phyloP scores from a whole-genome alignment of 345 rosid genomes.

The Gossypium australe region DNA sequence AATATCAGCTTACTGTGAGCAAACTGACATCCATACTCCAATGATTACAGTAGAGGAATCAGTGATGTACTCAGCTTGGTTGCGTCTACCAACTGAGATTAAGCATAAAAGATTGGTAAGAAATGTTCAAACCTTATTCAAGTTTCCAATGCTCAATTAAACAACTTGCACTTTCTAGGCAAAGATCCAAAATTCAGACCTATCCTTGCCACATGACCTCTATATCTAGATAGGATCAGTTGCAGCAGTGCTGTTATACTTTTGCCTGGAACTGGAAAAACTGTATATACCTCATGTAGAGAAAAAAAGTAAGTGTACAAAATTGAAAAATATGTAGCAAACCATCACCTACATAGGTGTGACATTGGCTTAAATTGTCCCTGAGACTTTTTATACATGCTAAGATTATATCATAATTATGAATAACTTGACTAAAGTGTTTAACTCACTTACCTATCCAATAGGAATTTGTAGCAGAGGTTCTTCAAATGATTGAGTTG shows the following conservation, averaged over 20 bases:
- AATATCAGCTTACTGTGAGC: conserved; percentile 83
- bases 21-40: conserved; percentile 74
- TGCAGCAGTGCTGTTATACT: neutral
- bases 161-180: neutral
- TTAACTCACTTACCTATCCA: neutral
- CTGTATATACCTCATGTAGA: neutral
- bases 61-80: conserved; percentile 68
- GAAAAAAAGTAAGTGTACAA: neutral
- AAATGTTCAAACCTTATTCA: neutral
- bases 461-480: conserved; percentile 45
- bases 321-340: neutral
- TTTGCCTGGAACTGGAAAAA: neutral
- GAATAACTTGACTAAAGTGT: neutral
- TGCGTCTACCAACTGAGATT: conserved; percentile 44
- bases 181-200: neutral
- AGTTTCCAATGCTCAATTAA: neutral
- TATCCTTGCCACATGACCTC: neutral
- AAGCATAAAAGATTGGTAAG: conserved; percentile 33
- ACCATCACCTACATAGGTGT: neutral
- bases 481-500: conserved; percentile 47
- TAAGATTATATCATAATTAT: neutral
- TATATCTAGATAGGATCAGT: neutral
- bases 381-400: neutral
- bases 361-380: neutral
- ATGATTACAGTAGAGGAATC: conserved; percentile 76